Evolutionary conservation across 441 rosid species (phyloP), one percentile per base, ranked within the genome.

Genomic region (California macrophylla): DNA sequence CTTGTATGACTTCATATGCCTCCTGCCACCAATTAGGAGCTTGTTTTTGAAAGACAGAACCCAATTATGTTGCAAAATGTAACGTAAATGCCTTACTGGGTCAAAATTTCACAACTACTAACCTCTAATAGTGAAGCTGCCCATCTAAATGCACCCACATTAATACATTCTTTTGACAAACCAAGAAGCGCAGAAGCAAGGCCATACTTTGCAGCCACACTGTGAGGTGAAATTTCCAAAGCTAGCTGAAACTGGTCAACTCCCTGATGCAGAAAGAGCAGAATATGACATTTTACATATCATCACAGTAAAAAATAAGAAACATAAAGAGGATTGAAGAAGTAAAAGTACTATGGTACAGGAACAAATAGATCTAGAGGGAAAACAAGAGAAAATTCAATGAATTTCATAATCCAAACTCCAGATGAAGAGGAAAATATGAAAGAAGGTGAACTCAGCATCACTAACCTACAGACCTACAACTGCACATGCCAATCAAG

Each of bases 101-200:
- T 38, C 65, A 28, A 64, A 79, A 69, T 42, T 68, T 58, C 71
- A 20, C 56, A 66, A 66, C 56, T 18, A 72, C 71, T 69, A 78
- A 94, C 98, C 92, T 91, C 87, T 66, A 94, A 77, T 54, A 94
- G 81, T 50, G 96, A 90, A 71, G 96, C 87, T 69, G 86, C 96
- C 98, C 97, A 89, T 72, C 74, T 77, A 76, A 87, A 89, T 64
- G 97, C 94, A 54, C 98, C 98, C 76, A 85, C 76, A 82, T 83
- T 83, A 70, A 87, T 82, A 65, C 92, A 86, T 81, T 92, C 93
- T 74, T 90, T 92, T 72, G 97, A 84, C 87, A 86, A 85, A 73
- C 92, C 85, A 77, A 90, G 86, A 74, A 89, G 81, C 67, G 91
- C 96, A 79, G 94, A 85, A 66, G 94, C 93, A 75, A 90, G 84